These are phyloP conservation scores for Boletellus deceptivus DNA, from an alignment of 1,284 basidiomycete species.

Conservation along the genomic window DNA sequence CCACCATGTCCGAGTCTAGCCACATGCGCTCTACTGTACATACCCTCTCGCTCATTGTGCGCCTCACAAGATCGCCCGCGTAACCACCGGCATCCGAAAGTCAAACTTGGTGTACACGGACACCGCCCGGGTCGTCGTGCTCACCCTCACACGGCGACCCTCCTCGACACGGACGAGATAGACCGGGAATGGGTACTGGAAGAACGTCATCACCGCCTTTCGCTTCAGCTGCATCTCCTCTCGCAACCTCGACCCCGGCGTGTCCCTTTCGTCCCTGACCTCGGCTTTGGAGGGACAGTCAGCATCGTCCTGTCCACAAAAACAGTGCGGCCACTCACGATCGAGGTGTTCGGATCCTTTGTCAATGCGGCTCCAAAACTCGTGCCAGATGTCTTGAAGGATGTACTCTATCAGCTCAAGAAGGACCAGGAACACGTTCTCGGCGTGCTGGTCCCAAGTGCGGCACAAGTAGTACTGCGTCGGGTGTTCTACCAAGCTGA, in stretches of 20 bases:
- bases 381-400: conserved; percentile 2
- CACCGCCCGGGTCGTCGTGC: conserved; percentile 12
- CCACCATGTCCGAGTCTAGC: too few species aligned
- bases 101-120: conserved; percentile 19
- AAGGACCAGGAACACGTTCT: conserved; percentile 19
- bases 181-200: conserved; percentile 15
- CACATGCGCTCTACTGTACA: too few species aligned
- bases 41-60: too few species aligned
- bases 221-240: conserved; percentile 19
- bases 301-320: not conserved
- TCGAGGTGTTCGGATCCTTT: not conserved
- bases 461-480: conserved; percentile 21
- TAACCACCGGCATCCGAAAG: conserved; percentile 19
- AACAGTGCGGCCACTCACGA: conserved; percentile 2
- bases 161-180: conserved; percentile 17
- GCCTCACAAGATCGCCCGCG: conserved; percentile 19
- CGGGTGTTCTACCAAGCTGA: conserved; percentile 4
- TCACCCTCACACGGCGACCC: conserved; percentile 16
- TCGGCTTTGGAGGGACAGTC: conserved; percentile 4
- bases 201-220: conserved; percentile 18
- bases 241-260: conserved; percentile 12
- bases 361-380: not conserved
- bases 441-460: conserved; percentile 15
- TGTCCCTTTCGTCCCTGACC: conserved; percentile 1
- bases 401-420: conserved; percentile 19